These are phyloP conservation scores for Saccharomycopsis lassenensis DNA, from an alignment of 805 yeast species.

Conservation along the genomic window DNA sequence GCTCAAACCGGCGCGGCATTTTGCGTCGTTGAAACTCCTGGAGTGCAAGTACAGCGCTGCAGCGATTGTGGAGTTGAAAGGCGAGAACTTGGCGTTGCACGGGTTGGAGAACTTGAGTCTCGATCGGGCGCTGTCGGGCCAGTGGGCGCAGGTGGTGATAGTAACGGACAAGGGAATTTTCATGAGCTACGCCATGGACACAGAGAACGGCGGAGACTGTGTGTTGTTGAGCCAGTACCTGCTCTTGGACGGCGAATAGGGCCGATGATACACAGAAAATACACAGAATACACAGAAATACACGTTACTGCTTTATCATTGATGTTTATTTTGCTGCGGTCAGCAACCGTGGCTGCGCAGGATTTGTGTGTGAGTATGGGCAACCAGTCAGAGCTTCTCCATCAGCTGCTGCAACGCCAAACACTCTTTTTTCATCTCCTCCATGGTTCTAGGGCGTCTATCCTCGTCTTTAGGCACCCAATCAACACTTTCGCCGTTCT, in stretches of 20 bases:
- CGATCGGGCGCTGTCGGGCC: constrained; percentile 11
- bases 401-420: no score
- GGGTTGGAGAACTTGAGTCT: constrained; percentile 13
- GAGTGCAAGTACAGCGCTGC: constrained; percentile 33
- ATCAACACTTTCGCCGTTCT: constrained; percentile 24
- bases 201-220: constrained; percentile 92
- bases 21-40: constrained; percentile 77
- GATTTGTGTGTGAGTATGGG: no score
- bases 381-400: no score
- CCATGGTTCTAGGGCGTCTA: constrained; percentile 45
- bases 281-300: no score
- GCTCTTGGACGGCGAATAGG: no score
- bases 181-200: constrained; percentile 70
- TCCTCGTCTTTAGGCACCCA: constrained; percentile 36
- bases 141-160: constrained; percentile 44
- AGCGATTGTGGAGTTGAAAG: constrained; percentile 26
- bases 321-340: no score
- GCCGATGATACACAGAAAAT: no score
- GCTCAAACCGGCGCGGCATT: constrained; percentile 82
- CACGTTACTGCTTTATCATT: no score
- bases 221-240: constrained; percentile 62
- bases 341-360: no score
- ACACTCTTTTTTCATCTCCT: constrained; percentile 65
- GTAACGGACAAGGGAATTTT: constrained; percentile 76
- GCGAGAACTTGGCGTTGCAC: constrained; percentile 9